Percentiles rank a stretch among this genome's conserved stretches.
phyloP scores from a whole-genome alignment of 139 green algal genomes.

The Tetradesmus lagerheimii region DNA sequence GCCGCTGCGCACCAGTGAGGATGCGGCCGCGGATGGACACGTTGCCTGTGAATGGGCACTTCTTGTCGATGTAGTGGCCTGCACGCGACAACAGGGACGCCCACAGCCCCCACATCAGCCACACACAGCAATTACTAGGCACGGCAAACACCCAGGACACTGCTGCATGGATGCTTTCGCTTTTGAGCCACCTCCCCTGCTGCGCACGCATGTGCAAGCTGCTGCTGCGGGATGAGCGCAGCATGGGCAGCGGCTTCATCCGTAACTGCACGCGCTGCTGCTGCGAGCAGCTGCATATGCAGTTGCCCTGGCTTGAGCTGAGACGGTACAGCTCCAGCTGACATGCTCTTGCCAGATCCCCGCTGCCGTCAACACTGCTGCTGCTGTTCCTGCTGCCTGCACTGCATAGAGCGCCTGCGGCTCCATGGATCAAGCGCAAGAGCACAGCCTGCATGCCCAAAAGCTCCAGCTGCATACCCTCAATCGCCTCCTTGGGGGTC shows the following conservation, averaged over 20 bases:
- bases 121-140: not conserved
- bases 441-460: not conserved
- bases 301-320: constrained; percentile 9
- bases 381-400: not conserved
- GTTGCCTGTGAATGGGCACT: constrained; percentile 99
- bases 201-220: too few species aligned
- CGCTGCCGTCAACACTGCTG: not conserved
- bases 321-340: not conserved
- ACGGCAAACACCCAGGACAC: too few species aligned
- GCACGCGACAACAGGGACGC: constrained; percentile 36
- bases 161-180: too few species aligned
- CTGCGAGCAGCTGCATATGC: not conserved
- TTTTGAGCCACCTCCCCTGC: too few species aligned
- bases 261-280: not conserved
- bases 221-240: too few species aligned
- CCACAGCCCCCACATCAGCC: not conserved
- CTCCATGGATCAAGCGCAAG: not conserved
- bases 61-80: constrained; percentile 99
- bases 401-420: not conserved
- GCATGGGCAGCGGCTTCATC: not conserved
- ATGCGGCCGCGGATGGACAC: constrained; percentile 98
- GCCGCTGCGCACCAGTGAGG: constrained; percentile 77
- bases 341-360: not conserved
- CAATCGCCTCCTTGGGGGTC: constrained; percentile 98
- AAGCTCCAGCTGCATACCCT: constrained; percentile 79